A percentile compares a stretch with the other conserved stretches of the same genome.
These are phyloP conservation scores for Ustulina deusta DNA, from an alignment of 2,329 filamentous ascomycete species.

Conservation along the genomic window DNA sequence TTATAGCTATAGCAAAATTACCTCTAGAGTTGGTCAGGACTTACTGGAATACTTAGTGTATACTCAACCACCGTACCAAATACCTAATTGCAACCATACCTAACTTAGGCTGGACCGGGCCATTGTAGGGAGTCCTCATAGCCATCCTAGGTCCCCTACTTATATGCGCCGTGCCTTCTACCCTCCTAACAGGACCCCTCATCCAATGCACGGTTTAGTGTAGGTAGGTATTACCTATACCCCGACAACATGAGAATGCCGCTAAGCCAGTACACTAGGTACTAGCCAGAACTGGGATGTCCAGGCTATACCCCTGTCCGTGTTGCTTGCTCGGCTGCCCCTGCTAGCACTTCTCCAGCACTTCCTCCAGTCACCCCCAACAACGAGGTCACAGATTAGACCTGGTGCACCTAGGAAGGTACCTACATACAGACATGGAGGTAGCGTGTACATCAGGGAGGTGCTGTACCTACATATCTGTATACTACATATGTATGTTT, in stretches of 20 bases:
- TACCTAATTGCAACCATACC: no score
- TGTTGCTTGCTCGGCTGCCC: slow-evolving; percentile 11
- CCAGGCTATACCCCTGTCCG: slow-evolving; percentile 8
- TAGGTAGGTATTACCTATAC: no score
- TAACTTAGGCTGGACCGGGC: no score
- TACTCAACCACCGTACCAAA: no score
- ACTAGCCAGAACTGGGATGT: slow-evolving; percentile 17
- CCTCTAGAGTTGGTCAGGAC: no score
- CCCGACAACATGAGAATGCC: slow-evolving; percentile 15
- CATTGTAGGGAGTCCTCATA: no score
- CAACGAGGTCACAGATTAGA: background rate
- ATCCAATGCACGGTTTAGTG: no score
- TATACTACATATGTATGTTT: background rate
- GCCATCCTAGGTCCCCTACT: no score
- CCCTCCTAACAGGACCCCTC: no score
- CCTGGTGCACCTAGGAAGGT: background rate
- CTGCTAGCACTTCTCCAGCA: background rate
- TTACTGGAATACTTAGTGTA: no score
- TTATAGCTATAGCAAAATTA: no score
- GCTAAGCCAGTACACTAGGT: slow-evolving; percentile 6
- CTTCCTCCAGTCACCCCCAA: background rate
- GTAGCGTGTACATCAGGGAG: background rate
- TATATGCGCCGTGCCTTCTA: no score
- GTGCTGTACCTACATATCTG: background rate
- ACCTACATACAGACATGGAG: slow-evolving; percentile 2